A percentile compares a stretch with the other conserved stretches of the same genome.
Evolutionary conservation across 2,329 filamentous ascomycete species (phyloP).

Genomic region (Talaromyces sp.): DNA sequence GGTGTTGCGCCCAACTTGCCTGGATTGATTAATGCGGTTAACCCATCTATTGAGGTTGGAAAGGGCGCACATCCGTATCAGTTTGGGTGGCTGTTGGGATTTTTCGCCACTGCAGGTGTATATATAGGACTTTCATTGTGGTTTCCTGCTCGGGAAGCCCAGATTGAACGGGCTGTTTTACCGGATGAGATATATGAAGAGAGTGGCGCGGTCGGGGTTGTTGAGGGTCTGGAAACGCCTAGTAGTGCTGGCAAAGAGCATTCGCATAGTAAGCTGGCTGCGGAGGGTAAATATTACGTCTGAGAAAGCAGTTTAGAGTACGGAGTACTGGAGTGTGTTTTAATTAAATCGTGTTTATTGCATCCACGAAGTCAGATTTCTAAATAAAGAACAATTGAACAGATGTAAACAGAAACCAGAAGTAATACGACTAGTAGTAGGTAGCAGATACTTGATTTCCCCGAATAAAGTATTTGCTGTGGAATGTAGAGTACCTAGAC

Average conservation of each 20-base stretch:
- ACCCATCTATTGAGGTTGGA: constrained; percentile 39
- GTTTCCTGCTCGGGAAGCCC: constrained; percentile 55
- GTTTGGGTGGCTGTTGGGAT: constrained; percentile 69
- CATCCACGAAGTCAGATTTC: too few species aligned
- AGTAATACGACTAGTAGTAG: too few species aligned
- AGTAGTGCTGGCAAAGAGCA: constrained; percentile 6
- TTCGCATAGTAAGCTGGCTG: not conserved
- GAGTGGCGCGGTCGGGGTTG: constrained; percentile 11
- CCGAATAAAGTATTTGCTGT: too few species aligned
- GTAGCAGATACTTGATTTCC: not conserved
- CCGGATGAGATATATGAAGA: constrained; percentile 42
- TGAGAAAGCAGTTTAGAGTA: too few species aligned
- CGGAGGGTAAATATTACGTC: not conserved
- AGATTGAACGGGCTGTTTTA: constrained; percentile 45
- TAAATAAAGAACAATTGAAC: too few species aligned
- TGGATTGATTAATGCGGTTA: constrained; percentile 54
- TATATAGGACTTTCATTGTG: constrained; percentile 56
- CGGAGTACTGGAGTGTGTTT: too few species aligned
- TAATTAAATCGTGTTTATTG: too few species aligned
- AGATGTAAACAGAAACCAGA: too few species aligned
- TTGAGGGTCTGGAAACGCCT: constrained; percentile 24
- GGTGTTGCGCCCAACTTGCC: constrained; percentile 61
- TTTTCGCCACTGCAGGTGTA: constrained; percentile 57
- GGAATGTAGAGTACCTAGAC: too few species aligned
- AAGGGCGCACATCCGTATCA: constrained; percentile 61